Percentiles rank a stretch among this genome's conserved stretches.
Conservation (phyloP, 495 filamentous ascomycete genomes). For the Diplogelasinospora grovesii region DNA sequence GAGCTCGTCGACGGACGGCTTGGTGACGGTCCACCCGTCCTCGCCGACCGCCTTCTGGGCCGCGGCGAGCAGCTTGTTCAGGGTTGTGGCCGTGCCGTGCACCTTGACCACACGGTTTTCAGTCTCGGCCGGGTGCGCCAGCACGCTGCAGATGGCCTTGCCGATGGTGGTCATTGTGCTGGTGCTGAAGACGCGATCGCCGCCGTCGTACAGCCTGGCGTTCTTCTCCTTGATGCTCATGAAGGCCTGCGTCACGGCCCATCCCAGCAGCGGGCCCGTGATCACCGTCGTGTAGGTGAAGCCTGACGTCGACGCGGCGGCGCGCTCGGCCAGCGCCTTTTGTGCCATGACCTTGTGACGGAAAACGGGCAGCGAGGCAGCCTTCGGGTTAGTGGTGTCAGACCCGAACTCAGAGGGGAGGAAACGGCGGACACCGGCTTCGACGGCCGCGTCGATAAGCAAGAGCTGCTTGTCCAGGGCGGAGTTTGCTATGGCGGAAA, state of each 20-base stretch:
- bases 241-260: constrained; percentile 26
- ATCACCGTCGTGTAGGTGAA: constrained; percentile 41
- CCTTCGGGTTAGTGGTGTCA: constrained; percentile 22
- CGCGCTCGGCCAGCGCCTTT: constrained; percentile 30
- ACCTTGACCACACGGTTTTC: constrained; percentile 40
- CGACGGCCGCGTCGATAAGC: constrained; percentile 53
- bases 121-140: constrained; percentile 40
- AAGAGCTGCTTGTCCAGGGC: constrained; percentile 34
- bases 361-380: constrained; percentile 32
- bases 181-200: constrained; percentile 32
- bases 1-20: constrained; percentile 16
- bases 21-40: constrained; percentile 18
- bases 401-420: constrained; percentile 52
- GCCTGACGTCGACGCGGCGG: constrained; percentile 20
- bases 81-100: constrained; percentile 28
- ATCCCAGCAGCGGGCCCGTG: constrained; percentile 37
- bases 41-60: constrained; percentile 25
- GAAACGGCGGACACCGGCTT: constrained; percentile 32
- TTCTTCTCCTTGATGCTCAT: constrained; percentile 30
- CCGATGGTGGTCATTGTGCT: constrained; percentile 34
- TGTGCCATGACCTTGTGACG: constrained; percentile 35
- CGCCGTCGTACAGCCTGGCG: constrained; percentile 39
- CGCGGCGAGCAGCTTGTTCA: constrained; percentile 38
- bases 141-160: constrained; percentile 33
- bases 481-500: constrained; percentile 37